These are phyloP conservation scores for Thelephora aurantiotincta DNA, from an alignment of 768 basidiomycete species.

Conservation along the genomic window DNA sequence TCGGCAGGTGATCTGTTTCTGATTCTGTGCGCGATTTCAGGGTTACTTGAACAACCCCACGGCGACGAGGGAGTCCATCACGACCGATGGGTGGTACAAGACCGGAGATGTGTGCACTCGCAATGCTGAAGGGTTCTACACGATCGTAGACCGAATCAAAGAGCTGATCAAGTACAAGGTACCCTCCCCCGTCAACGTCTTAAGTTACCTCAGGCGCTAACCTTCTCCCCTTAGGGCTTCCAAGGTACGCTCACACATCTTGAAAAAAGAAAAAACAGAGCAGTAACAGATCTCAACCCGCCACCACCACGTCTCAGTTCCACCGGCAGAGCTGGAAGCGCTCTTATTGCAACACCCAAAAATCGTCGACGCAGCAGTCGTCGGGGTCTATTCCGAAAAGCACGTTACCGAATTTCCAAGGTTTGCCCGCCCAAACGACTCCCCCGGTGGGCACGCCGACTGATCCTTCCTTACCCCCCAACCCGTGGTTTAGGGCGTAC, in stretches of 20 bases:
- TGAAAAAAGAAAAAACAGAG: too few relatives aligned
- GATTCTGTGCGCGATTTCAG: conserved; percentile 15
- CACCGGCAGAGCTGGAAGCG: conserved; percentile 77
- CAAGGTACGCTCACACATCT: conserved; percentile 34
- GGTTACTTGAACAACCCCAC: conserved; percentile 63
- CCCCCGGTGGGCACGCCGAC: background rate
- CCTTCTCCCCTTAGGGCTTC: conserved; percentile 38
- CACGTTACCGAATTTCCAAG: conserved; percentile 77
- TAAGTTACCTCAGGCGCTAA: background rate
- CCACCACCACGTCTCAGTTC: conserved; percentile 29
- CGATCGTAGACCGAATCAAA: conserved; percentile 60
- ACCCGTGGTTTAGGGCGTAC: conserved; percentile 56
- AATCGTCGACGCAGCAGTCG: conserved; percentile 69
- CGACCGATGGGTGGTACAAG: conserved; percentile 70
- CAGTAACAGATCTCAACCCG: too few relatives aligned
- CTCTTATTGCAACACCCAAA: conserved; percentile 62
- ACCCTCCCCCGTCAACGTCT: background rate
- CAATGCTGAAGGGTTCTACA: conserved; percentile 58
- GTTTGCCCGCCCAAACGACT: conserved; percentile 17
- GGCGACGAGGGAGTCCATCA: conserved; percentile 60
- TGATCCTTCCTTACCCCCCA: background rate
- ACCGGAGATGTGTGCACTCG: conserved; percentile 73
- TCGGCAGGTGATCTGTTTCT: too few relatives aligned
- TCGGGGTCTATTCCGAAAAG: conserved; percentile 50
- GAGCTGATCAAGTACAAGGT: conserved; percentile 70